Evolutionary conservation across 148 eudicot species (phyloP).

Genomic region (Rheum nobile): DNA sequence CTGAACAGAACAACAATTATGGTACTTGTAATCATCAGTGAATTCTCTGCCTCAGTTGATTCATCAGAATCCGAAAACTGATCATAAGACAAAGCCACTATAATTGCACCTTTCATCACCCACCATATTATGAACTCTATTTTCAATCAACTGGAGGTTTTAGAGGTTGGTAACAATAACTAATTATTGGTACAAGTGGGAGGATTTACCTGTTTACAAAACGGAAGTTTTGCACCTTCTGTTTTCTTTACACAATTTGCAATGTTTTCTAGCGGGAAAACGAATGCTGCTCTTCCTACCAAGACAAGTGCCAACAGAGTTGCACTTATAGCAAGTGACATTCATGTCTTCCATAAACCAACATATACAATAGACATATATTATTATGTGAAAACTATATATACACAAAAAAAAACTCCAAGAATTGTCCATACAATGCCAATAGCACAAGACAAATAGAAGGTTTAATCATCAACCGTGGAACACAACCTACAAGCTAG

Average conservation of each 20-base stretch:
- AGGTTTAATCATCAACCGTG: no score
- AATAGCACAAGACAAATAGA: no score
- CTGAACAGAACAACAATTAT: constrained; percentile 75
- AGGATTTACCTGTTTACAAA: constrained; percentile 45
- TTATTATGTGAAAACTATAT: no score
- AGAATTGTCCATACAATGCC: no score
- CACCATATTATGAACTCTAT: constrained; percentile 86
- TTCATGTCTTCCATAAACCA: no score
- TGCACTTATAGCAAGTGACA: constrained; percentile 55
- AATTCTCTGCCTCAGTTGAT: constrained; percentile 23
- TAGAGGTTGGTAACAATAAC: neutral
- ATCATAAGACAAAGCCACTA: constrained; percentile 85
- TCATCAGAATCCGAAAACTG: constrained; percentile 44
- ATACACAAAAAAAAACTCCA: no score
- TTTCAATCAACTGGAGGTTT: constrained; percentile 15
- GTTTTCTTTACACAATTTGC: constrained; percentile 27
- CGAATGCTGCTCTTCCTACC: constrained; percentile 85
- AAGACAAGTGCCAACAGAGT: constrained; percentile 52
- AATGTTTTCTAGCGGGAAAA: constrained; percentile 59
- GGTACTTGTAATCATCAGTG: constrained; percentile 70
- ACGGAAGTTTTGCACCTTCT: constrained; percentile 32
- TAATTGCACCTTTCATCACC: constrained; percentile 97
- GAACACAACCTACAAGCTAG: no score
- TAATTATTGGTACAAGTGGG: neutral
- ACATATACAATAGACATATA: no score